These are phyloP conservation scores for Entomortierella lignicola DNA, from an alignment of 192 early-diverging fungal genomes.

Conservation along the genomic window DNA sequence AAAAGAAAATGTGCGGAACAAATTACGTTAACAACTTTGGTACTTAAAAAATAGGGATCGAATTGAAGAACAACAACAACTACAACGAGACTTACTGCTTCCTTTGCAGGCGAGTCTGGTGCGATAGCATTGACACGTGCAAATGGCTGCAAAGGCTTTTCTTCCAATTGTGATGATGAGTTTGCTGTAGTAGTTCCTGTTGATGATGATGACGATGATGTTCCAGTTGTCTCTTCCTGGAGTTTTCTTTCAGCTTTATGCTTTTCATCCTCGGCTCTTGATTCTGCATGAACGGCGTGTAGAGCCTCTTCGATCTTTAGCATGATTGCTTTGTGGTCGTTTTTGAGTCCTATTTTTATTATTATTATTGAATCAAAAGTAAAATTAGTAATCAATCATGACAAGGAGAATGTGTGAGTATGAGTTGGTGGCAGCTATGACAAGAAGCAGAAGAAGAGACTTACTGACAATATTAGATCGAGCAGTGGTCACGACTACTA, in stretches of 20 bases:
- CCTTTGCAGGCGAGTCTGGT: slow-evolving; percentile 64
- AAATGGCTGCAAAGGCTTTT: slow-evolving; percentile 48
- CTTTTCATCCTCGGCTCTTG: slow-evolving; percentile 24
- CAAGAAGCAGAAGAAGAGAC: no score
- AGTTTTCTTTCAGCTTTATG: slow-evolving; percentile 15
- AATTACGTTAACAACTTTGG: background rate
- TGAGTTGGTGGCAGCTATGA: no score
- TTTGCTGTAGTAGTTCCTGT: background rate
- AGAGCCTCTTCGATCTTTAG: slow-evolving; percentile 59
- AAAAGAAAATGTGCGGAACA: slow-evolving; percentile 5
- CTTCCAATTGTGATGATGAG: background rate
- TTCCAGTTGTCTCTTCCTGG: background rate
- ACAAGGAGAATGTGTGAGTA: no score
- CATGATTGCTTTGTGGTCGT: slow-evolving; percentile 67
- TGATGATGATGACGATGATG: slow-evolving; percentile 6
- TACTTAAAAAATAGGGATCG: background rate
- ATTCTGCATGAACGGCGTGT: slow-evolving; percentile 60
- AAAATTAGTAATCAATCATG: no score
- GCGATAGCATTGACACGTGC: slow-evolving; percentile 67
- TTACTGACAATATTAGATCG: slow-evolving; percentile 51
- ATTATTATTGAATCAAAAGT: no score
- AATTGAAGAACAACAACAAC: background rate
- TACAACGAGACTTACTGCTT: slow-evolving; percentile 48
- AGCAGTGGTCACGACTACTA: slow-evolving; percentile 58
- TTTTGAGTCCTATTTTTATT: slow-evolving; percentile 61